Percentiles rank a stretch among this genome's conserved stretches.
These are phyloP conservation scores for Nymphaea colorata DNA, from an alignment of 164 flowering plant species.

Conservation along the genomic window DNA sequence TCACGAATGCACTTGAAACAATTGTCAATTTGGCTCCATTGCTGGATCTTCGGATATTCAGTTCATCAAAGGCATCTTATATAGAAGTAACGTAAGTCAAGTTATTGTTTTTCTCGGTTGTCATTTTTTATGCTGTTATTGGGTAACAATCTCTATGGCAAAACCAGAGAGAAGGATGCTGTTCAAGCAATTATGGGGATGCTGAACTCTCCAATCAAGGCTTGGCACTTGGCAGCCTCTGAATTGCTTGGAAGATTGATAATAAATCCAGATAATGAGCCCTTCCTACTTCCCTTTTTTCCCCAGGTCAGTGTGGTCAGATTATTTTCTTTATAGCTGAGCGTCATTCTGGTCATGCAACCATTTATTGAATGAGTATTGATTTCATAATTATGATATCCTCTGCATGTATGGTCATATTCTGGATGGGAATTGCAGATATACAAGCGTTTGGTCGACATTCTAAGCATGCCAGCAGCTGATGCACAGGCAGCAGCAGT, in stretches of 20 bases:
- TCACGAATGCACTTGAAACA: slow-evolving; percentile 91
- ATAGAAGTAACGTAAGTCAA: slow-evolving; percentile 68
- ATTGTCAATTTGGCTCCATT: slow-evolving; percentile 82
- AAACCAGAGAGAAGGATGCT: slow-evolving; percentile 74
- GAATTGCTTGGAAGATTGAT: slow-evolving; percentile 86
- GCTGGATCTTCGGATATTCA: slow-evolving; percentile 86
- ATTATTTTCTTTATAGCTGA: background rate
- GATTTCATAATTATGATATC: background rate
- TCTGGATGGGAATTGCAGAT: slow-evolving; percentile 37
- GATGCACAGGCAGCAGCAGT: slow-evolving; percentile 99
- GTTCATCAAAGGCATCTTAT: slow-evolving; percentile 83
- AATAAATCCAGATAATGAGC: slow-evolving; percentile 94
- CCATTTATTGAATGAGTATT: background rate
- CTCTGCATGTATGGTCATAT: background rate
- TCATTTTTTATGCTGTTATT: background rate
- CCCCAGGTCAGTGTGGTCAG: slow-evolving; percentile 49
- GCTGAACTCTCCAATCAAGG: slow-evolving; percentile 65
- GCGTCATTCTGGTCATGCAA: too few relatives aligned
- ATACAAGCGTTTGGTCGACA: slow-evolving; percentile 79
- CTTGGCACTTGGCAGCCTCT: slow-evolving; percentile 98
- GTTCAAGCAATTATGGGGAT: slow-evolving; percentile 88
- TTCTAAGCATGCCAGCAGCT: slow-evolving; percentile 54
- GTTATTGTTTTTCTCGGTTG: slow-evolving; percentile 7
- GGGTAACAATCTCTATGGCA: background rate
- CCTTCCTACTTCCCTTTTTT: slow-evolving; percentile 69